Evolutionary conservation across 2,329 filamentous ascomycete species (phyloP), one percentile per base, ranked within the genome.

Genomic region (Neonectria hederae): DNA sequence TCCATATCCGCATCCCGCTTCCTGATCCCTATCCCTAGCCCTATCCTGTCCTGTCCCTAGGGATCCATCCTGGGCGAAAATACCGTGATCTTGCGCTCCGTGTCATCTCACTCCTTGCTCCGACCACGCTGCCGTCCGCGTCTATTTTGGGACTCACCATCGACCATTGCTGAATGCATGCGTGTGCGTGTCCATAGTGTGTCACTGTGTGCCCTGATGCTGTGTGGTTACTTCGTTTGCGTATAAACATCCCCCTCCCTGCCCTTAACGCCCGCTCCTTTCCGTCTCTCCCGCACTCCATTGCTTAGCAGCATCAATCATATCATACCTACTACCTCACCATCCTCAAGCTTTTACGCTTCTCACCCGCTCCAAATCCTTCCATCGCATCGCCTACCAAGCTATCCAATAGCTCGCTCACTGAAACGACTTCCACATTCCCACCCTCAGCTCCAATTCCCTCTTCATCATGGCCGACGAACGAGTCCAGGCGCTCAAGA

Each of bases 401-500:
- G 22, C 48, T 52, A 48, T 14, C 17, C 24, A 46, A 45, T 28
- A 17, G n/a, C 17, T 21, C 45, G 14, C 32, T 21, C 30, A 42
- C 46, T 17, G 22, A 28, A 51, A 21, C 22, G 21, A 48, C 28
- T 21, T 42, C 19, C 52, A 35, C 19, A n/a, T 24, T 24, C 22
- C 45, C 38, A 19, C 19, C 48, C 21, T 24, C 49, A 54, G 30
- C 49, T 49, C 35, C 46, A 46, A 52, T 30, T 22, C 24, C 40
- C 28, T 17, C 13, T 48, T 9, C 40, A 46, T 17, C 59, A 62
- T 62, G 53, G 46, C 52, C 32, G 60, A 61, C 42, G 51, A 32
- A 60, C 51, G 58, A 42, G 42, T 63, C 52, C 43, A 75, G 77
- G 72, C 60, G 74, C 80, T 87, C 19, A 77, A 79, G 68, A 79